phyloP scores from a whole-genome alignment of 2,329 filamentous ascomycete genomes.

The Colletotrichum falcatum region DNA sequence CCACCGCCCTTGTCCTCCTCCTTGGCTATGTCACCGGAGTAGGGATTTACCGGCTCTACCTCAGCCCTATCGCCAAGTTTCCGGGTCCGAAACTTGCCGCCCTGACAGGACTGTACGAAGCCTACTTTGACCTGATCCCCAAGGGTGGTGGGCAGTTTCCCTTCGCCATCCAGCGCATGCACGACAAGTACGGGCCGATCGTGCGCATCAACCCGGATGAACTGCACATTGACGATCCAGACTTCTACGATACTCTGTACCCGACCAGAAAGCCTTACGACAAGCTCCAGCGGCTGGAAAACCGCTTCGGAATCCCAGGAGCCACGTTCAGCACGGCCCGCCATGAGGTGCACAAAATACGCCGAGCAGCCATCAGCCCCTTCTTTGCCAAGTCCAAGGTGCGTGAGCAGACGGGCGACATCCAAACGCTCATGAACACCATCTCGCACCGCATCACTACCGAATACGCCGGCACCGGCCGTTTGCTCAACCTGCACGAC shows the following conservation, averaged over 20 bases:
- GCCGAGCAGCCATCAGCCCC: slow-evolving; percentile 50
- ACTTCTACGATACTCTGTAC: slow-evolving; percentile 45
- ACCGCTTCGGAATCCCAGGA: slow-evolving; percentile 31
- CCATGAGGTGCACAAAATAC: slow-evolving; percentile 50
- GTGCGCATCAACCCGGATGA: slow-evolving; percentile 53
- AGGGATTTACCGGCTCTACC: slow-evolving; percentile 42
- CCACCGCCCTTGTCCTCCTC: too few species aligned
- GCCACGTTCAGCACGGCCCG: slow-evolving; percentile 49
- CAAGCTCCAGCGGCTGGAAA: slow-evolving; percentile 4
- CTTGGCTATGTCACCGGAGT: too few species aligned
- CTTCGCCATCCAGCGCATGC: slow-evolving; percentile 28
- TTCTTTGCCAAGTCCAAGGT: slow-evolving; percentile 50
- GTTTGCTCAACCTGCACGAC: slow-evolving; percentile 27
- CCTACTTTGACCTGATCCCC: slow-evolving; percentile 19
- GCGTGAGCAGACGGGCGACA: slow-evolving; percentile 6
- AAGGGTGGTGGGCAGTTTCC: slow-evolving; percentile 20
- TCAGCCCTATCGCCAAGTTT: slow-evolving; percentile 43
- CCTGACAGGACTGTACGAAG: slow-evolving; percentile 26
- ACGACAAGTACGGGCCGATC: slow-evolving; percentile 46
- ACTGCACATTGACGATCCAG: slow-evolving; percentile 46
- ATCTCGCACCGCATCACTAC: slow-evolving; percentile 7
- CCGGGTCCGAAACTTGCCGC: slow-evolving; percentile 45
- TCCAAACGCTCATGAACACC: slow-evolving; percentile 28
- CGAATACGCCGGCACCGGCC: slow-evolving; percentile 36
- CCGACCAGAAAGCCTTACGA: slow-evolving; percentile 15